Percentiles rank a stretch among this genome's conserved stretches.
Conservation (phyloP, 106 monocot species). For the Dendrobium chrysotoxum region DNA sequence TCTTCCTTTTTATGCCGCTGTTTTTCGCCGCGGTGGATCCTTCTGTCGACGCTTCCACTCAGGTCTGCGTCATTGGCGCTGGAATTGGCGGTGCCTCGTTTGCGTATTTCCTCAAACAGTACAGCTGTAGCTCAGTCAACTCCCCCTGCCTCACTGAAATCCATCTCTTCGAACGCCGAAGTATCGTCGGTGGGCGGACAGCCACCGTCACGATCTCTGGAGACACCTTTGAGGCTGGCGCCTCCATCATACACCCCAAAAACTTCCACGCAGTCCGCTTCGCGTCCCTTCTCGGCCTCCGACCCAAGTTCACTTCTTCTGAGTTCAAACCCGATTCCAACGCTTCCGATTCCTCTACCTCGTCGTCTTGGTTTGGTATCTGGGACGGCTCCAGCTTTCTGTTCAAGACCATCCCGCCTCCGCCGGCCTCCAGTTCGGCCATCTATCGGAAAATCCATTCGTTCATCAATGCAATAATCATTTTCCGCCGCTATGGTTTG, state of each 20-base stretch:
- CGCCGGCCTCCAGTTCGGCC: constrained; percentile 27
- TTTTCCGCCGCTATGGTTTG: constrained; percentile 68
- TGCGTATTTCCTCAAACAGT: constrained; percentile 56
- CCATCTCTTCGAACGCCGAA: constrained; percentile 63
- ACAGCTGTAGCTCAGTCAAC: constrained; percentile 23
- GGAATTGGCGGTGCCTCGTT: constrained; percentile 80
- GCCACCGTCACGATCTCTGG: constrained; percentile 62
- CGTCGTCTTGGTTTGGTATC: constrained; percentile 58
- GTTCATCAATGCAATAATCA: constrained; percentile 36
- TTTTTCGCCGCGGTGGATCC: neutral
- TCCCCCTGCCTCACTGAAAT: constrained; percentile 44
- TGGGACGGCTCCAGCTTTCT: constrained; percentile 84
- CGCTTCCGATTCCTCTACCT: constrained; percentile 1
- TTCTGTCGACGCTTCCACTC: constrained; percentile 5
- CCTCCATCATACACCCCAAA: constrained; percentile 74
- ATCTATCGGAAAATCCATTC: constrained; percentile 32
- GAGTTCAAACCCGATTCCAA: constrained; percentile 13
- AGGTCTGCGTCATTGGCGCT: constrained; percentile 69
- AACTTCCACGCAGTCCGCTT: constrained; percentile 69
- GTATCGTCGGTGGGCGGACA: constrained; percentile 70
- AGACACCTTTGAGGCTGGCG: constrained; percentile 91
- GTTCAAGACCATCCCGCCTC: constrained; percentile 64
- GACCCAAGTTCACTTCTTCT: neutral
- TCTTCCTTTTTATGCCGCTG: constrained; percentile 7
- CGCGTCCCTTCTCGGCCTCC: constrained; percentile 55